phyloP scores from a whole-genome alignment of 805 yeast genomes.

The Candida tammaniensis region DNA sequence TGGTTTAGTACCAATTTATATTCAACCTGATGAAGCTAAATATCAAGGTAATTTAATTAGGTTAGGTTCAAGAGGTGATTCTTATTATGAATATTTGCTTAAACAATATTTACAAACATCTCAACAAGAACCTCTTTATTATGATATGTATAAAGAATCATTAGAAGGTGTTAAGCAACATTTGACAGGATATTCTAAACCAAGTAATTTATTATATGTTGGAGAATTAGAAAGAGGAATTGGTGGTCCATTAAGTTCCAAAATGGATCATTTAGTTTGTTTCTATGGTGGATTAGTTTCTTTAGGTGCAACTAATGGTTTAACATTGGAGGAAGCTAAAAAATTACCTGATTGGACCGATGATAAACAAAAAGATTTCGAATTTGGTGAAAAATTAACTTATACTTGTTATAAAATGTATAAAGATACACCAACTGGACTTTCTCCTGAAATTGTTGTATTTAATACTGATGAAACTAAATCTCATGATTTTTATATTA shows the following conservation, averaged over 20 bases:
- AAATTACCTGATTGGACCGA: slow-evolving; percentile 55
- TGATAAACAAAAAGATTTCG: slow-evolving; percentile 58
- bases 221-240: slow-evolving; percentile 78
- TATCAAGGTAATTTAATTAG: slow-evolving; percentile 67
- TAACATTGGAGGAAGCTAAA: slow-evolving; percentile 53
- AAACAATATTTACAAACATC: slow-evolving; percentile 83
- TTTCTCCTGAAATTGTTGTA: slow-evolving; percentile 85
- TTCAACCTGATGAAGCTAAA: slow-evolving; percentile 70
- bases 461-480: slow-evolving; percentile 57
- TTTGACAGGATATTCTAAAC: slow-evolving; percentile 57
- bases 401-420: slow-evolving; percentile 85
- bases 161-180: slow-evolving; percentile 74
- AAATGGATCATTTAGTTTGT: slow-evolving; percentile 93
- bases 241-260: slow-evolving; percentile 55
- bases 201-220: slow-evolving; percentile 61
- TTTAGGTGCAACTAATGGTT: slow-evolving; percentile 83
- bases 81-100: slow-evolving; percentile 84
- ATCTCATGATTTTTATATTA: slow-evolving; percentile 60
- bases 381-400: slow-evolving; percentile 70
- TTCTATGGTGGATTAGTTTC: slow-evolving; percentile 88
- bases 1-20: slow-evolving; percentile 81
- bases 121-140: slow-evolving; percentile 56
- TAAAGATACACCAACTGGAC: slow-evolving; percentile 66
- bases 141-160: slow-evolving; percentile 73
- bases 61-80: slow-evolving; percentile 89